Base-by-base conservation (phyloP, 495 filamentous ascomycete genomes). In the Hypoxylon subgilvum region DNA sequence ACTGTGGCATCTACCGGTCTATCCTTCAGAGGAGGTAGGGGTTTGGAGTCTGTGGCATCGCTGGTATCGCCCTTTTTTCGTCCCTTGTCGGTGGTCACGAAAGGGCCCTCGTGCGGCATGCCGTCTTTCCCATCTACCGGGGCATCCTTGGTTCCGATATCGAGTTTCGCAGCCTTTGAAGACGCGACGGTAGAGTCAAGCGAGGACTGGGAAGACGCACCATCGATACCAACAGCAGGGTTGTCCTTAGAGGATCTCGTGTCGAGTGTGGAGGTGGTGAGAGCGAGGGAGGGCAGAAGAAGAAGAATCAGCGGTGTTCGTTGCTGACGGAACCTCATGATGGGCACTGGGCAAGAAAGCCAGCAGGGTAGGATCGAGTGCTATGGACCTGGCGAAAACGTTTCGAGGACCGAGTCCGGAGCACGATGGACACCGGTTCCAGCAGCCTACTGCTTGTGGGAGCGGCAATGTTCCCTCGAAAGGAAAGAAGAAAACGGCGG, bases 71-170 rank as follows among this genome's bases (percentile, higher is more conserved):
- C 69, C 35, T 74, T 63, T 43, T 58, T 69, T 35, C 72, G 60
- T 52, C 63, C 62, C 73, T 72, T 88, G 79, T 70, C 84, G 16
- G 86, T 85, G 60, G 88, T 87, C 43, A 94, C 88, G 72, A 89
- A 92, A 2, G 95, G 94, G 6, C 94, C 94, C 18, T 85, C 84
- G 70, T 98, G 94, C 25, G 94, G 94, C 77, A 91, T 92, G 19
- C 94, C 94, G 80, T 98, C 94, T 59, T 91, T 88, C 27, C 94
- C 95, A 70, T 98, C 94, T 4, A 97, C 88, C 1, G 95, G 94
- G 58, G 90, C 90, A 78, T 94, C 86, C 74, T 89, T 91, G 54
- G 90, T 92, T 41, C 89, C 90, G 58, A 78, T 55, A 4, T 75
- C 77, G 44, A 71, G 71, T 30, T 75, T 75, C 42, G 63, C 57